Evolutionary conservation across 768 basidiomycete species (phyloP), one percentile per base, ranked within the genome.

Genomic region (Pleurotus salmoneostramineus): DNA sequence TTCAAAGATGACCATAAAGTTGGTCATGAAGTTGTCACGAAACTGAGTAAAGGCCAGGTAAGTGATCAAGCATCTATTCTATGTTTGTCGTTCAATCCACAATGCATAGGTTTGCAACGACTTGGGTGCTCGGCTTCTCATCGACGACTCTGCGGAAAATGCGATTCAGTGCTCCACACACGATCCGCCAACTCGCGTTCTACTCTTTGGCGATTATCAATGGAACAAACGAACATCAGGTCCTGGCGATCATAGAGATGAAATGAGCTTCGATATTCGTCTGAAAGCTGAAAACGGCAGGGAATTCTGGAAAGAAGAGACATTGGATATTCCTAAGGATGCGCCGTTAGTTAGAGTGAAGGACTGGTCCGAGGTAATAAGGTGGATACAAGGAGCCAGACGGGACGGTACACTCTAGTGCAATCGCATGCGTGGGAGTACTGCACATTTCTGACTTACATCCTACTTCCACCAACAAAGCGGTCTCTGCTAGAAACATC

Each of bases 71-170:
- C 27, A 45, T 5, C 15, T 35, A 48, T 5, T 36, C 50, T 32
- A 57, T 43, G 51, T n/a, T 33, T 57, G 15, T 48, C 15, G 14
- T 11, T 44, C 17, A 52, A 43, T 11, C 14, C 17, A 4, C 5
- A 31, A 11, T n/a, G 10, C 17, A 11, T 61, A 89, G 85, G 82
- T 91, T 47, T 88, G 89, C 65, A 71, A 80, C 35, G 75, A 82
- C 58, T 71, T 92, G 14, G 78, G 78, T 12, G 87, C 90, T 8
- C 75, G 77, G 42, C 66, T 91, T 40, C 72, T 93, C 54, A 84
- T 93, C 58, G 91, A 93, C 69, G 91, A 93, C 72, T 91, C 89
- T 5, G 65, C 86, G 43, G 91, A 93, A 69, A 92, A 93, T 68
- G 88, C 87, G 37, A 61, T 88, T 31, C 77, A 83, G 57, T 85